Evolutionary conservation across 768 basidiomycete species (phyloP).

Genomic region (Panellus pusillus): DNA sequence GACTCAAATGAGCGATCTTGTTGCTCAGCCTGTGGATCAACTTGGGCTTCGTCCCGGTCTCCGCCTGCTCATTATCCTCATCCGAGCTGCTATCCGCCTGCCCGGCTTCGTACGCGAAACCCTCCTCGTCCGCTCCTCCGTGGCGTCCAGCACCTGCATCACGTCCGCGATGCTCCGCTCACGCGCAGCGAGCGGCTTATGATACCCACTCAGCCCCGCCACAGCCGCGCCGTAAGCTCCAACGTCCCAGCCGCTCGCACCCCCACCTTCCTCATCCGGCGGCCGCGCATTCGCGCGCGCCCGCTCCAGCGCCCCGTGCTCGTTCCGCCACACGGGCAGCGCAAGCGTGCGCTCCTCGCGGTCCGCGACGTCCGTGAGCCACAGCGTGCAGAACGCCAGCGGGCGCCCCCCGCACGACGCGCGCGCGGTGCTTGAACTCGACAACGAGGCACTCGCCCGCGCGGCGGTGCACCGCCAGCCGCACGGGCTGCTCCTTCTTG

Average conservation of each 20-base stretch:
- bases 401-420: too few species aligned
- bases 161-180: constrained; percentile 39
- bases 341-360: constrained; percentile 10
- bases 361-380: constrained; percentile 42
- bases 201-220: constrained; percentile 46
- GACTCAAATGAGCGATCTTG: too few species aligned
- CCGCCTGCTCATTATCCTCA: constrained; percentile 17
- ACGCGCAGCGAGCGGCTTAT: constrained; percentile 34
- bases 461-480: constrained; percentile 41
- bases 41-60: not conserved
- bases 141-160: constrained; percentile 45
- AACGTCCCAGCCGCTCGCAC: constrained; percentile 27
- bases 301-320: constrained; percentile 17
- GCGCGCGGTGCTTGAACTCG: constrained; percentile 33
- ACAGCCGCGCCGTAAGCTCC: constrained; percentile 38
- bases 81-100: constrained; percentile 22
- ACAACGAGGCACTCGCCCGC: constrained; percentile 41
- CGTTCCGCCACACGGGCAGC: constrained; percentile 18
- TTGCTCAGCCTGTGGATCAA: not conserved
- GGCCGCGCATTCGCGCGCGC: constrained; percentile 19
- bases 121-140: constrained; percentile 34
- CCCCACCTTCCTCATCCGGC: constrained; percentile 22
- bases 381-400: constrained; percentile 24
- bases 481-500: constrained; percentile 29
- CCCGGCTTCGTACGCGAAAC: constrained; percentile 13